Base-by-base conservation (phyloP, 2,329 filamentous ascomycete genomes). In the Tolypocladium tundrense region DNA sequence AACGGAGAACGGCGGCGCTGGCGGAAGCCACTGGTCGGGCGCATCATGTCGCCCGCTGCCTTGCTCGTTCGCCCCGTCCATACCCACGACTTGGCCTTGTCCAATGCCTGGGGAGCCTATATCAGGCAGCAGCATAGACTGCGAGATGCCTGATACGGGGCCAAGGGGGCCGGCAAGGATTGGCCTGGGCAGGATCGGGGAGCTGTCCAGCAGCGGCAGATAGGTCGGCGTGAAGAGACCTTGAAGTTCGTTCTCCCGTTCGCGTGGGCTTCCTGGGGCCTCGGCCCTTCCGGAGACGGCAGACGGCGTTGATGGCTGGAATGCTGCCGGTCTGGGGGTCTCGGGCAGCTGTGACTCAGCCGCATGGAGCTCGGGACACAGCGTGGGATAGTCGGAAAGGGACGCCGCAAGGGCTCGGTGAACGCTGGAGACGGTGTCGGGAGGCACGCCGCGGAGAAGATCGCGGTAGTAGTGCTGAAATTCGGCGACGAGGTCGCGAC, bases 191-290 rank as follows among this genome's bases (percentile, higher is more conserved):
- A 64, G 61, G 57, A 61, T 59, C 53, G 66, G 64, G 58, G 67
- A 66, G 61, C 75, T 75, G 62, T 85, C 84, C 57, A 87, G 77
- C 57, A 87, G 73, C 51, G 84, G 83, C 57, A 88, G 76, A 65
- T 82, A 87, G 60, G 73, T 79, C 35, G 84, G 84, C 41, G 80
- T 86, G 66, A 87, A 87, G 59, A 87, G 71, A 60, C 84, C 84
- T 61, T 79, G 78, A 62, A 87, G 80, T 63, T 86, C 83, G 66
- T 74, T 72, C 63, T 86, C 82, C 60, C 81, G 78, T 59, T 81
- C 79, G 70, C 79, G 79, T 55, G 77, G 76, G 64, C 74, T 77
- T 62, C 73, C 66, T 54, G 72, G 72, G 62, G 67, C 63, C 61
- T 67, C 67, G 63, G 68, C 60, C 60, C 60, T 59, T 65, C 60